Percentiles rank a stretch among this genome's conserved stretches.
phyloP scores from a whole-genome alignment of 257 asterid species.

The Solanum chiquidenum region DNA sequence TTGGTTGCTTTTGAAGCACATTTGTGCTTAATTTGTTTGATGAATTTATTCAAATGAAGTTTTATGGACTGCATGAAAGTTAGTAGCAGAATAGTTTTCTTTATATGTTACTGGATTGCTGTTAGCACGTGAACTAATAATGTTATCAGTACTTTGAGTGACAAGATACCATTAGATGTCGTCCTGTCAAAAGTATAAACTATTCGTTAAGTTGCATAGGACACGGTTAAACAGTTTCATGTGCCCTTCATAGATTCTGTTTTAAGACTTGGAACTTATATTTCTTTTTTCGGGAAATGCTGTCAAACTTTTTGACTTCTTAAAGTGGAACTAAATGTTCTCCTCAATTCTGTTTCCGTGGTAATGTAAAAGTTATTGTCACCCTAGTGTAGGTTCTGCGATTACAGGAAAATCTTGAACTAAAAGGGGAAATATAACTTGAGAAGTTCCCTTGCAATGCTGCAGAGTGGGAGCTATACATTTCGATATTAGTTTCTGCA shows the following conservation, averaged over 20 bases:
- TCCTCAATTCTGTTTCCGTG: background rate
- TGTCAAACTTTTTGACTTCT: background rate
- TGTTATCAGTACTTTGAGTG: background rate
- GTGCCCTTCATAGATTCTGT: background rate
- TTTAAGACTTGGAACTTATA: background rate
- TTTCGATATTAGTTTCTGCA: background rate
- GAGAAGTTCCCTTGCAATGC: background rate
- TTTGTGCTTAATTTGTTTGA: background rate
- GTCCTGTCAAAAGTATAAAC: background rate
- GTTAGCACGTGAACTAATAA: background rate
- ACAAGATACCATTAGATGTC: background rate
- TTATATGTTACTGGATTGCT: background rate
- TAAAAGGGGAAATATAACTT: background rate
- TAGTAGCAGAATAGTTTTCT: background rate
- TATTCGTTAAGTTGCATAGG: background rate
- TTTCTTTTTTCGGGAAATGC: background rate
- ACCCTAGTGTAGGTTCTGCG: background rate
- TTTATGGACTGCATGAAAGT: background rate
- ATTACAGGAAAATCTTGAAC: background rate
- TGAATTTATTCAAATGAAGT: background rate
- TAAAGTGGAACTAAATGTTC: background rate
- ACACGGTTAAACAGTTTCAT: background rate
- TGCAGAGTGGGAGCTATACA: background rate
- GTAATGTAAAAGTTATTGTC: background rate
- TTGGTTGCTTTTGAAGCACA: background rate